Evolutionary conservation across 495 filamentous ascomycete genomes (phyloP), one percentile per base, ranked within the genome.

Genomic region (Trichodelitschia bisporula): DNA sequence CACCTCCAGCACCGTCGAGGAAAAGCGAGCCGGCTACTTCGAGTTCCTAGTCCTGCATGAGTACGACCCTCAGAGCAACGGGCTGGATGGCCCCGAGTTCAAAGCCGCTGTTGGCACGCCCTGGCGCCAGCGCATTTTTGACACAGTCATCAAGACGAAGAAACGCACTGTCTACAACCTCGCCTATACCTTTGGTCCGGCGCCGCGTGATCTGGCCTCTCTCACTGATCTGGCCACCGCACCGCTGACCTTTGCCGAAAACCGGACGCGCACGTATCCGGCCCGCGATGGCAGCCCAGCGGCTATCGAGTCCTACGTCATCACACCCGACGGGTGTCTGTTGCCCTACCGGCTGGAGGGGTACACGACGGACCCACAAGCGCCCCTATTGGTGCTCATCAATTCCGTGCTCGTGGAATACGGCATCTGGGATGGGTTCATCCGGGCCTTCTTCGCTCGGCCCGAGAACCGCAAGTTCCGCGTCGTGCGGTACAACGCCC

Each of bases 281-380:
- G 57, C 62, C 12, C 46, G 46, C 1, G 40, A 57, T 11, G 56
- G 60, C 11, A 43, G 46, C 0, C 38, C 48, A 4, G 50, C 47
- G 0, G 34, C 42, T 0, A 62, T 82, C 32, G 57, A 64, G 32
- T 74, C 70, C 4, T 72, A 57, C 43, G 46, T 78, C 40, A 73
- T 70, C 2, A 65, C 69, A 1, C 41, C 54, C 0, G 76, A 86
- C 43, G 66, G 71, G 6, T 63, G 73, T 8, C 41, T 49, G 2
- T 59, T 83, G 11, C 66, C 69, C 4, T 82, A 76, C 48, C 59
- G 69, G 6, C 55, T 86, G n/a, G 72, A 78, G 44, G 77, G 77
- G 19, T n/a, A n/a, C n/a, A 69, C 61, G 45, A 48, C 63, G 6
- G 58, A 69, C 33, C 65, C 66, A 0, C 38, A 58, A 9, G 71